Percentiles rank a stretch among this genome's conserved stretches.
These are phyloP conservation scores for Cucumis cinereus DNA, from an alignment of 306 rosid genomes.

Conservation along the genomic window DNA sequence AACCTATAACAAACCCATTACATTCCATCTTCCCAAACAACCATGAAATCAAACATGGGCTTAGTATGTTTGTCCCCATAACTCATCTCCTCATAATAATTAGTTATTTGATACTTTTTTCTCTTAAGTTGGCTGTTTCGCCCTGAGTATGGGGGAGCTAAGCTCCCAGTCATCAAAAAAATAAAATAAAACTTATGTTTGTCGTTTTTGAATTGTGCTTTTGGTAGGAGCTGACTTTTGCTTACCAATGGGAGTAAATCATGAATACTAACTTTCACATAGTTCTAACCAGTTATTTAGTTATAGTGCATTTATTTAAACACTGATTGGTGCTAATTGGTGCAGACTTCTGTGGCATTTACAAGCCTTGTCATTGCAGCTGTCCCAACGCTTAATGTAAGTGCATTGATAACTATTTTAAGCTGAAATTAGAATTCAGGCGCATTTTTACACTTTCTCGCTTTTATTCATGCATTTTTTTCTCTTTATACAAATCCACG, in stretches of 20 bases:
- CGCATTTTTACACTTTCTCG: neutral
- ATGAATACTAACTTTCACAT: neutral
- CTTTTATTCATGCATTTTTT: neutral
- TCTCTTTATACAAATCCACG: neutral
- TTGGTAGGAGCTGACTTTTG: neutral
- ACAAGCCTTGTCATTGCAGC: constrained; percentile 75
- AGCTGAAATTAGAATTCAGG: constrained; percentile 2
- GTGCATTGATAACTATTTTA: constrained; percentile 16
- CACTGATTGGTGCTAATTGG: constrained; percentile 8
- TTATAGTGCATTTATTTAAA: neutral
- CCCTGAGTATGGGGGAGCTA: too few relatives aligned
- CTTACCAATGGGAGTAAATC: neutral
- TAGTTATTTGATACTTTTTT: neutral
- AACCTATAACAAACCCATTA: too few relatives aligned
- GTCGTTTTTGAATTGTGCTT: neutral
- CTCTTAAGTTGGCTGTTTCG: neutral
- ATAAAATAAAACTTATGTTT: neutral
- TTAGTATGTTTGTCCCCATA: neutral
- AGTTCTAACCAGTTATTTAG: neutral
- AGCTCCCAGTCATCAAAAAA: too few relatives aligned
- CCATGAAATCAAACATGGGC: too few relatives aligned
- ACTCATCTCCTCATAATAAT: neutral
- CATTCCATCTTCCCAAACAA: too few relatives aligned
- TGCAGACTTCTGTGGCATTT: constrained; percentile 88
- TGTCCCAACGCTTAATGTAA: constrained; percentile 69